A percentile compares a stretch with the other conserved stretches of the same genome.
Conservation (phyloP, 768 basidiomycete species). For the Termitomyces sp. region DNA sequence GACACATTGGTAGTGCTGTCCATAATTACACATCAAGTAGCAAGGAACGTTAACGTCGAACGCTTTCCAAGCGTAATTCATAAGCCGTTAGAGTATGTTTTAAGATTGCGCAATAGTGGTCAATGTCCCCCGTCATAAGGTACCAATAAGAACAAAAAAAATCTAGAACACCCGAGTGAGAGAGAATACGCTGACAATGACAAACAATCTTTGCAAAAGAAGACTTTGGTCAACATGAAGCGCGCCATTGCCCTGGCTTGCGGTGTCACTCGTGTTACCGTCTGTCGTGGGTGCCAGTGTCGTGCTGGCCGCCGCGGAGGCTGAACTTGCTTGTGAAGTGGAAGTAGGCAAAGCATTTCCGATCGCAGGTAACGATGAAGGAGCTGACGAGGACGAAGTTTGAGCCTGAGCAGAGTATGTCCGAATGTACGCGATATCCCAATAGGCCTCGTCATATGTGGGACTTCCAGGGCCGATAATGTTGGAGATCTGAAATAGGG, state of each 20-base stretch:
- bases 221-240: not conserved
- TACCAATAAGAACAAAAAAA: not conserved
- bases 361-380: not conserved
- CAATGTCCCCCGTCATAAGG: not conserved
- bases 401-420: conserved; percentile 40
- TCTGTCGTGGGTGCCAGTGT: not conserved
- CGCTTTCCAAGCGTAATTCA: not conserved
- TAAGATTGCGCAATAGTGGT: not conserved
- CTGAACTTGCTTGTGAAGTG: not conserved
- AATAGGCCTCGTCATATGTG: conserved; percentile 50
- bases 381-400: no score
- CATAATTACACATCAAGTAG: not conserved
- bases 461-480: conserved; percentile 41
- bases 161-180: not conserved
- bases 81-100: no score
- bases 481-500: conserved; percentile 28
- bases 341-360: not conserved
- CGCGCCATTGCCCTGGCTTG: not conserved
- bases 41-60: not conserved
- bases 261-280: not conserved
- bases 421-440: conserved; percentile 56
- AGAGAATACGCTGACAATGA: not conserved
- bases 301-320: not conserved
- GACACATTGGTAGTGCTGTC: not conserved
- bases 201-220: not conserved